Evolutionary conservation across 345 rosid genomes (phyloP).

Genomic region (Nasturtium officinale): DNA sequence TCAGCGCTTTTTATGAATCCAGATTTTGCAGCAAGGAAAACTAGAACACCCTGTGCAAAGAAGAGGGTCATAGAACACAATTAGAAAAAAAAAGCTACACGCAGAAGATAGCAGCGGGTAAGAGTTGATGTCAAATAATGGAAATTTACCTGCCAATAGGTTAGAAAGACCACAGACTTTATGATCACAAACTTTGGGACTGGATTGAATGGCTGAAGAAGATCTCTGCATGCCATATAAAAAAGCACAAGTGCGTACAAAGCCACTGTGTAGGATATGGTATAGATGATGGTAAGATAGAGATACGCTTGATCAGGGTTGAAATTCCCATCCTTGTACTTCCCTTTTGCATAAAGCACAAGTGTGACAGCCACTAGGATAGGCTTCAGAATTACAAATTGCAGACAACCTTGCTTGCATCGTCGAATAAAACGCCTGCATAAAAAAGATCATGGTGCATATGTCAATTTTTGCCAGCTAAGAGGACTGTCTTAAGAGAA

Average conservation of each 20-base stretch:
- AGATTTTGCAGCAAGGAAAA: slow-evolving; percentile 97
- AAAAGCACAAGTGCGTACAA: slow-evolving; percentile 88
- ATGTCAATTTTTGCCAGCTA: slow-evolving; percentile 22
- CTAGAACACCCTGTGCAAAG: slow-evolving; percentile 79
- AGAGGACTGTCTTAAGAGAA: not conserved
- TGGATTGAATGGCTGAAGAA: slow-evolving; percentile 98
- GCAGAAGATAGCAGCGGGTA: not conserved
- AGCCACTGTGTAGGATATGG: slow-evolving; percentile 92
- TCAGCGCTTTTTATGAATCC: slow-evolving; percentile 74
- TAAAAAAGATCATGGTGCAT: slow-evolving; percentile 5
- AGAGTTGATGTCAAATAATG: not conserved
- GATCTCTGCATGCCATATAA: slow-evolving; percentile 97
- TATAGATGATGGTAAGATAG: slow-evolving; percentile 91
- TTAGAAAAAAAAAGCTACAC: not conserved
- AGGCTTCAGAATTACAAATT: slow-evolving; percentile 97
- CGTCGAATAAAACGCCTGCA: slow-evolving; percentile 92
- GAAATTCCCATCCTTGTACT: slow-evolving; percentile 94
- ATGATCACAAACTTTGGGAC: slow-evolving; percentile 96
- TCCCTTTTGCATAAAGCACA: slow-evolving; percentile 89
- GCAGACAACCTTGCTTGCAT: slow-evolving; percentile 99
- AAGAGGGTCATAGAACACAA: not conserved
- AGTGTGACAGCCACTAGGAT: slow-evolving; percentile 83
- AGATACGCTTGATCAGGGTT: slow-evolving; percentile 92
- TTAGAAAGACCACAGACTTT: slow-evolving; percentile 93
- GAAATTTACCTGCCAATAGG: slow-evolving; percentile 94